These are phyloP conservation scores for Coprinopsis strossmayeri DNA, from an alignment of 768 basidiomycete genomes.

Conservation along the genomic window DNA sequence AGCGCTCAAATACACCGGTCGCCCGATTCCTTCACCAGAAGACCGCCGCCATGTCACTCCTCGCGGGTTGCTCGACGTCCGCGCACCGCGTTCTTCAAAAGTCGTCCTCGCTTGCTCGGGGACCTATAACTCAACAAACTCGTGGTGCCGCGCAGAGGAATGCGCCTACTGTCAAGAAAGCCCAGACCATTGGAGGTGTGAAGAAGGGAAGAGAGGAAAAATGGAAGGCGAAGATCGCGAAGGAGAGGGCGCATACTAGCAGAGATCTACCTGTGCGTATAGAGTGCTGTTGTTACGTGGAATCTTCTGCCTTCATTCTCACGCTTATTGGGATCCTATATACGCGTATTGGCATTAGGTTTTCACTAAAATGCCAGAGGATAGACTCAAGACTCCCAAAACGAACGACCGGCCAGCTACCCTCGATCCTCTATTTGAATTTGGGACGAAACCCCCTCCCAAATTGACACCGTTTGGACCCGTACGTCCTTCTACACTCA, in stretches of 20 bases:
- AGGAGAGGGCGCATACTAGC: neutral
- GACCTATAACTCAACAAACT: neutral
- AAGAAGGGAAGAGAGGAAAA: constrained; percentile 5
- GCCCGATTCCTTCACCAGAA: no score
- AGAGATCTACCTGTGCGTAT: constrained; percentile 1
- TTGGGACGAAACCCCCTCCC: neutral
- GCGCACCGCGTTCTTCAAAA: neutral
- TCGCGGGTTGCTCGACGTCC: neutral
- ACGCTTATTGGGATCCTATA: no score
- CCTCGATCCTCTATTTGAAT: neutral
- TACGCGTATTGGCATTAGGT: no score
- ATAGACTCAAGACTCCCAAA: constrained; percentile 5
- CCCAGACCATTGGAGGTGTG: constrained; percentile 7
- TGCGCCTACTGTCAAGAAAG: neutral
- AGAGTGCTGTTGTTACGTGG: no score
- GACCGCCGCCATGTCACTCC: no score
- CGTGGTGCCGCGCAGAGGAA: neutral
- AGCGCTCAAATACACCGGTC: no score
- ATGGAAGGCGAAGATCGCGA: neutral
- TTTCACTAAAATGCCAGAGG: constrained; percentile 10
- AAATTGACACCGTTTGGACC: constrained; percentile 7
- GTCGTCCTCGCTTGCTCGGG: no score
- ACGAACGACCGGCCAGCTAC: neutral
- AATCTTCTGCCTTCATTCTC: no score
- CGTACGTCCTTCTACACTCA: constrained; percentile 3